These are phyloP conservation scores for Tephrocybe sp. DNA, from an alignment of 768 basidiomycete genomes.

Conservation along the genomic window DNA sequence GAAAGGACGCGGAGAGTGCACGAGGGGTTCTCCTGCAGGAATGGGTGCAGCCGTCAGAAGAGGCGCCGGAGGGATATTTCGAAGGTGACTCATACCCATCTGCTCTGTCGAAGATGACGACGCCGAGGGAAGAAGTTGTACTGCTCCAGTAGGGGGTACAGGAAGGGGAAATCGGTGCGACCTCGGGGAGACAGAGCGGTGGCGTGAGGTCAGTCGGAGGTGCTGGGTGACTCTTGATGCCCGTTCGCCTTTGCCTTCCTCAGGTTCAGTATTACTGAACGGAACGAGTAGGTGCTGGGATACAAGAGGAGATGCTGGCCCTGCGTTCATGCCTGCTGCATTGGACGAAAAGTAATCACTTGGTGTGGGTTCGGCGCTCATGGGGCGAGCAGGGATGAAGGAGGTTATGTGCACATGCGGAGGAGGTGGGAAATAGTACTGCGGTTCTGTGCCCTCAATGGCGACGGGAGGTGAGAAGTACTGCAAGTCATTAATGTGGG, in stretches of 20 bases:
- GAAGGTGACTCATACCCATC: not conserved
- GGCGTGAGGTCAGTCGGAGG: constrained; percentile 53
- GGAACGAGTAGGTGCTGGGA: constrained; percentile 15
- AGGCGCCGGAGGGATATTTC: constrained; percentile 6
- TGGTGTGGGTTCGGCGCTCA: constrained; percentile 12
- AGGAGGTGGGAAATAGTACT: constrained; percentile 37
- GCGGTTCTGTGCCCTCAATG: constrained; percentile 20
- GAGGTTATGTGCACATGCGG: constrained; percentile 14
- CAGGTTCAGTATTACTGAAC: constrained; percentile 28
- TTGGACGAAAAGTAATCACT: constrained; percentile 10
- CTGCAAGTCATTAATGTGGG: constrained; percentile 26
- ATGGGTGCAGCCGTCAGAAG: not conserved
- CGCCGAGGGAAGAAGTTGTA: constrained; percentile 12
- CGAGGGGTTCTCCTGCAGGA: constrained; percentile 30
- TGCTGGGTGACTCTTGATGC: constrained; percentile 61
- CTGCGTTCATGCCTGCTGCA: constrained; percentile 18
- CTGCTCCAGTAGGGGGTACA: constrained; percentile 17
- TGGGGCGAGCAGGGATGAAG: constrained; percentile 12
- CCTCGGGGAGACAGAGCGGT: constrained; percentile 62
- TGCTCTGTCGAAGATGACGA: not conserved
- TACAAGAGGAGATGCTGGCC: constrained; percentile 8
- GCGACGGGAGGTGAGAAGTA: constrained; percentile 26
- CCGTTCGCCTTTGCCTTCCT: constrained; percentile 62
- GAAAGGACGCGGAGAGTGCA: constrained; percentile 69
- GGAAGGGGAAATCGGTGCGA: constrained; percentile 54